These are phyloP conservation scores for Leishmania tarentolae DNA, from an alignment of 208 protist species.

Conservation along the genomic window DNA sequence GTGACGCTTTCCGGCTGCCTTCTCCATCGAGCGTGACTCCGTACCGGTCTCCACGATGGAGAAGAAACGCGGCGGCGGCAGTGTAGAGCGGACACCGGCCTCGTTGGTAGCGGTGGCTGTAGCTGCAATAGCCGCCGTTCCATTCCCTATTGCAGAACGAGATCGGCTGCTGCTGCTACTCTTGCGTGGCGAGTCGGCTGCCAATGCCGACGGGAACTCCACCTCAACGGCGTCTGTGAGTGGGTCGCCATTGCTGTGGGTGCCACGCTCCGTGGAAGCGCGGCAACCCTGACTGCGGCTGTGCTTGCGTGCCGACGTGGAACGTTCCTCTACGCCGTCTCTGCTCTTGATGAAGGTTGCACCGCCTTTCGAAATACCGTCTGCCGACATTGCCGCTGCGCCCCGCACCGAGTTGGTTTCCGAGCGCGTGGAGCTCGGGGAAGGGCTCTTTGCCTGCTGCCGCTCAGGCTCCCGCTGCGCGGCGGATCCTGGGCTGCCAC, in stretches of 20 bases:
- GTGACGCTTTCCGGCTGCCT: neutral
- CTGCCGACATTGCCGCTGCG: neutral
- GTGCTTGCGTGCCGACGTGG: neutral
- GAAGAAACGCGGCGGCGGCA: neutral
- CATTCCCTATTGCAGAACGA: neutral
- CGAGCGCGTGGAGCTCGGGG: neutral
- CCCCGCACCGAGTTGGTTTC: neutral
- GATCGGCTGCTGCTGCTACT: neutral
- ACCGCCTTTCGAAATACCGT: neutral
- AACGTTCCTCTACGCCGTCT: neutral
- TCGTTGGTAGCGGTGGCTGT: neutral
- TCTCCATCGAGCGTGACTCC: neutral
- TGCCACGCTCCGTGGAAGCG: neutral
- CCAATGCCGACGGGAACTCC: neutral
- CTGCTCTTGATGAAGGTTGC: neutral
- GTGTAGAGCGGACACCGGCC: neutral
- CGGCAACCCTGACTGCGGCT: neutral
- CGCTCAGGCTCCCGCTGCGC: neutral
- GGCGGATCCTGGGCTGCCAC: neutral
- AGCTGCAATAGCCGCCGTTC: neutral
- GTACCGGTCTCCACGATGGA: constrained; percentile 3
- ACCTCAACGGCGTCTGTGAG: neutral
- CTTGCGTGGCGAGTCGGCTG: neutral
- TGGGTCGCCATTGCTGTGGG: neutral
- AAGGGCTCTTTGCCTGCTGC: neutral